Evolutionary conservation across 495 filamentous ascomycete genomes (phyloP).

Genomic region (Penicillium goetzii): DNA sequence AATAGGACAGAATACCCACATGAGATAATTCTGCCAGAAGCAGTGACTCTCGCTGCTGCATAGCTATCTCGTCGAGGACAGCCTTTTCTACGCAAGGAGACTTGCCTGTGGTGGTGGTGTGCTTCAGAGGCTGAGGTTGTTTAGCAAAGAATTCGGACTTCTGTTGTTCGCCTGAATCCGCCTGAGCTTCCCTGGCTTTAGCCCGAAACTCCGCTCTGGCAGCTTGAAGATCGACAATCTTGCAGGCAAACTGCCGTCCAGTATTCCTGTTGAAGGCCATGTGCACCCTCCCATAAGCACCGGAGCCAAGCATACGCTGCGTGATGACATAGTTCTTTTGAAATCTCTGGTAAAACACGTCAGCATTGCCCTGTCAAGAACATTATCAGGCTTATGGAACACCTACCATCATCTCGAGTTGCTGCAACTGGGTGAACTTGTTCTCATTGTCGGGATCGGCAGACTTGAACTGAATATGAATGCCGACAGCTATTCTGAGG

Average conservation of each 20-base stretch:
- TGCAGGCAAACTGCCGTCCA: slow-evolving; percentile 57
- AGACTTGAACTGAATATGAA: slow-evolving; percentile 31
- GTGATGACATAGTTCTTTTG: slow-evolving; percentile 51
- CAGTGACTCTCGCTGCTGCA: slow-evolving; percentile 51
- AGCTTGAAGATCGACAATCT: slow-evolving; percentile 48
- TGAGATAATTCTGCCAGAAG: slow-evolving; percentile 63
- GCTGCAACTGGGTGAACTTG: slow-evolving; percentile 27
- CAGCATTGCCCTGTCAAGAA: background rate
- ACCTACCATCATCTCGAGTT: slow-evolving; percentile 37
- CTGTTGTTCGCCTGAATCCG: background rate
- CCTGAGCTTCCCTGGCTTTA: background rate
- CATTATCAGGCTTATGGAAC: background rate
- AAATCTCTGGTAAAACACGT: slow-evolving; percentile 44
- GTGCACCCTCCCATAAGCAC: slow-evolving; percentile 52
- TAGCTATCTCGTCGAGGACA: slow-evolving; percentile 12
- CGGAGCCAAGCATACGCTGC: slow-evolving; percentile 52
- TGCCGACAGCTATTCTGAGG: slow-evolving; percentile 34
- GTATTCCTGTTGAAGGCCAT: slow-evolving; percentile 47
- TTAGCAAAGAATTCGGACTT: slow-evolving; percentile 1
- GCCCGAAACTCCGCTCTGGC: background rate
- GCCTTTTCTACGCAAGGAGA: too few relatives aligned
- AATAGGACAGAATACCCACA: slow-evolving; percentile 44
- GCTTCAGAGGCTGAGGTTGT: background rate
- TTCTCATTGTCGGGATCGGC: slow-evolving; percentile 8
- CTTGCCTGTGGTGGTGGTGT: background rate